Evolutionary conservation across 1,284 basidiomycete species (phyloP).

Genomic region (Cerioporus squamosus): DNA sequence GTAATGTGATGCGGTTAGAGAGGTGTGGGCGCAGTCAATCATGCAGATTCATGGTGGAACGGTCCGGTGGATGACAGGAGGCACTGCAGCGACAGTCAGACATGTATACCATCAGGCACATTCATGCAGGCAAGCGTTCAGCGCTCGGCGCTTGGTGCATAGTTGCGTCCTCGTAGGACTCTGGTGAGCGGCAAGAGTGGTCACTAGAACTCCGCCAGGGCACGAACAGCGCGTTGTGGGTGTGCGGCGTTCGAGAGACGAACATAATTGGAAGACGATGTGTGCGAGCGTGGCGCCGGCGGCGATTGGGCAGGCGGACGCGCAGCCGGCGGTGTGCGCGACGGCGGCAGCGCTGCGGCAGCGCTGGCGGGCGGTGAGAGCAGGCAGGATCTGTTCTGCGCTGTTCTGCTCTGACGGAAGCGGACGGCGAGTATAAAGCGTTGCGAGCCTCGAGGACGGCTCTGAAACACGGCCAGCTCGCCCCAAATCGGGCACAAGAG

Average conservation of each 20-base stretch:
- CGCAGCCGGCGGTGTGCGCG: not conserved
- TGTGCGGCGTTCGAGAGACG: no score
- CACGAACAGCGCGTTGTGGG: no score
- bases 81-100: not conserved
- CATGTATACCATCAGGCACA: not conserved
- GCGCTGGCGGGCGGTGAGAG: not conserved
- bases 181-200: no score
- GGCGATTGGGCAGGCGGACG: not conserved
- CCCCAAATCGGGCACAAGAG: slow-evolving; percentile 26
- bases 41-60: not conserved
- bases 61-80: not conserved
- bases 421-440: slow-evolving; percentile 5
- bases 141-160: no score
- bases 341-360: not conserved
- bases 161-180: no score
- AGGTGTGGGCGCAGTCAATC: not conserved
- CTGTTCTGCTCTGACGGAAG: not conserved
- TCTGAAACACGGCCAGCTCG: slow-evolving; percentile 10
- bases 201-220: no score
- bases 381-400: not conserved
- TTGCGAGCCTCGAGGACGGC: not conserved
- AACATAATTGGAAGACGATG: no score
- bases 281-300: no score
- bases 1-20: not conserved
- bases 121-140: no score